A percentile compares a stretch with the other conserved stretches of the same genome.
Conservation (phyloP, 768 basidiomycete genomes). For the Fomitopsis pulvina region DNA sequence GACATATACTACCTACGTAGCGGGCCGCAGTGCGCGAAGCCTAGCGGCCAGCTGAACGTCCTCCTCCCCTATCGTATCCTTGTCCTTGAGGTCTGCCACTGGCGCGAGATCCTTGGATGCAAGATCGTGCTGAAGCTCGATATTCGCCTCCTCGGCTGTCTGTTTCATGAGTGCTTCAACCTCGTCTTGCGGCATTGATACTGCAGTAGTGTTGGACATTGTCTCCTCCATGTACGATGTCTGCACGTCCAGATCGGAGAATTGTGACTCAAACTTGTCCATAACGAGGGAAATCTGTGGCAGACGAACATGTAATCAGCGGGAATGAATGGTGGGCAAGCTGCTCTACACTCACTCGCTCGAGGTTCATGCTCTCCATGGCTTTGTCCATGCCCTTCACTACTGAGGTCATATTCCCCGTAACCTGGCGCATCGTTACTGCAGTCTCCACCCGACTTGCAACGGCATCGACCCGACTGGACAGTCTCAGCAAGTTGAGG, state of each 20-base stretch:
- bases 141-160: conserved; percentile 95
- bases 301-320: not conserved
- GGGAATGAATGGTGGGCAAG: not conserved
- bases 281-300: conserved; percentile 91
- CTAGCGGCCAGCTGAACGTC: conserved; percentile 80
- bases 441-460: conserved; percentile 97
- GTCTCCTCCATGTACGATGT: conserved; percentile 98
- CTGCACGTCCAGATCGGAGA: conserved; percentile 95
- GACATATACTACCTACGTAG: conserved; percentile 36
- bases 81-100: conserved; percentile 49
- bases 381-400: conserved; percentile 98
- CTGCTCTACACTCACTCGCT: conserved; percentile 54
- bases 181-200: conserved; percentile 94
- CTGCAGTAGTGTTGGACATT: conserved; percentile 89
- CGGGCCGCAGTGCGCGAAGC: conserved; percentile 81
- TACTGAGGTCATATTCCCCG: conserved; percentile 93
- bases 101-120: conserved; percentile 50
- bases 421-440: conserved; percentile 95
- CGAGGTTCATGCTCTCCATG: conserved; percentile 99
- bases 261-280: conserved; percentile 98
- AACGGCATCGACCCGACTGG: conserved; percentile 93
- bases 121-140: conserved; percentile 90
- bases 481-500: conserved; percentile 83
- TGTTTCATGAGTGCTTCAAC: conserved; percentile 88
- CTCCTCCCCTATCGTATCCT: conserved; percentile 59